Evolutionary conservation across 2,329 filamentous ascomycete genomes (phyloP), one percentile per base, ranked within the genome.

Genomic region (Colletotrichum magnum): DNA sequence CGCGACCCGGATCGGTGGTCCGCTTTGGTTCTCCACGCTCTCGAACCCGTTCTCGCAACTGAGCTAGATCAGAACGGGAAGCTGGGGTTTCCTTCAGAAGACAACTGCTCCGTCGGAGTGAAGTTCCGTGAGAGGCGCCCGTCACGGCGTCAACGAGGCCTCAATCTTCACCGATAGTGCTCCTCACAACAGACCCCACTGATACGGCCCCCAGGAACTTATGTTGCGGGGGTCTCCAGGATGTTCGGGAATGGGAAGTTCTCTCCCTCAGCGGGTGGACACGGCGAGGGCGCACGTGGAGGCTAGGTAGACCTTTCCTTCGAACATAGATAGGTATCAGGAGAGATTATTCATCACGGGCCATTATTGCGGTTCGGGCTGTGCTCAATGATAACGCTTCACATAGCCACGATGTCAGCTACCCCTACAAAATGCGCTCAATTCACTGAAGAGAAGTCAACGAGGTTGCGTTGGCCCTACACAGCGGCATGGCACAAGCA

Each of bases 141-240:
- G 28, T 6, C 6, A 12, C 10, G 36, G 3, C 16, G 21, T 24
- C 13, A 12, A 24, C 15, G 41, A 64, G 16, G 18, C 9, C 18
- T 7, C 12, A 24, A 10, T 18, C 7, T 64, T 36, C 12, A 52
- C 45, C 16, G 47, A 26, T 13, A 28, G 10, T 52, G 13, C n/a
- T 41, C 18, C 18, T 26, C 32, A 26, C 58, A 4, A 41, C 9
- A 16, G 10, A 43, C 24, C 21, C 62, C 62, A 59, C 54, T 32
- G 43, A 26, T 18, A 43, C 21, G 16, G 48, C 48, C 16, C 7
- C 58, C 32, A 43, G 36, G 62, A 64, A 59, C 54, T 59, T 64
- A 54, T 64, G 54, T 51, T 64, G 62, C 32, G 47, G 47, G 47
- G 32, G 24, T 21, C 13, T 7, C 24, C n/a, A 21, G 54, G 32